Conservation (phyloP, 2,329 filamentous ascomycete species). For the Sporothrix phasma region DNA sequence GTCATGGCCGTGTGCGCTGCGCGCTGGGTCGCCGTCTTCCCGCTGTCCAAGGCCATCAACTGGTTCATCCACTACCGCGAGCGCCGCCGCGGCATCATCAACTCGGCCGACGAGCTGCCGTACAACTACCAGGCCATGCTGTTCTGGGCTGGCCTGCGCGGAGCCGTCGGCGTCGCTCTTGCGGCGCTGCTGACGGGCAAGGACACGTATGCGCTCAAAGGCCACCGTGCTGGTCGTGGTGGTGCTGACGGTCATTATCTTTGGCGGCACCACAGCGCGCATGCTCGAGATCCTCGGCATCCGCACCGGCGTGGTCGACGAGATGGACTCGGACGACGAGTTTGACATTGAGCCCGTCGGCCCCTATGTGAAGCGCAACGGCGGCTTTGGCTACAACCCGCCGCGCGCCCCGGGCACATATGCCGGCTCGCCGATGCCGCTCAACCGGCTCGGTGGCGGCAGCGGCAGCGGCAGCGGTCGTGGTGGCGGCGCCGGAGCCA, state of each 20-base stretch:
- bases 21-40: conserved; percentile 90
- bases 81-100: conserved; percentile 56
- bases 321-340: conserved; percentile 95
- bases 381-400: conserved; percentile 69
- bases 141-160: conserved; percentile 96
- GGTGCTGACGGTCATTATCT: conserved; percentile 96
- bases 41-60: conserved; percentile 80
- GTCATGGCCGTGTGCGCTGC: conserved; percentile 86
- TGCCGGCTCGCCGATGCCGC: conserved; percentile 43
- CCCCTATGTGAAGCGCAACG: conserved; percentile 71
- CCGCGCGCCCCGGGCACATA: conserved; percentile 37
- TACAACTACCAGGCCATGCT: conserved; percentile 98
- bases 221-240: conserved; percentile 97
- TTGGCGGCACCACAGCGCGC: conserved; percentile 89
- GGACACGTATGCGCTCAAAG: conserved; percentile 70
- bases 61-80: conserved; percentile 85
- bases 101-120: conserved; percentile 78
- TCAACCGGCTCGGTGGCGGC: conserved; percentile 38
- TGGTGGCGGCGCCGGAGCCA: conserved; percentile 29
- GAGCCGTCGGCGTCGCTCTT: conserved; percentile 89
- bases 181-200: conserved; percentile 78
- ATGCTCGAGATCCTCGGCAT: conserved; percentile 99
- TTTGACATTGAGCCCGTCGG: conserved; percentile 84
- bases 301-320: conserved; percentile 88
- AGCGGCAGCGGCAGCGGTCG: conserved; percentile 23